Conservation (phyloP, 2,329 filamentous ascomycete species). For the Hirsutella minnesotensis region DNA sequence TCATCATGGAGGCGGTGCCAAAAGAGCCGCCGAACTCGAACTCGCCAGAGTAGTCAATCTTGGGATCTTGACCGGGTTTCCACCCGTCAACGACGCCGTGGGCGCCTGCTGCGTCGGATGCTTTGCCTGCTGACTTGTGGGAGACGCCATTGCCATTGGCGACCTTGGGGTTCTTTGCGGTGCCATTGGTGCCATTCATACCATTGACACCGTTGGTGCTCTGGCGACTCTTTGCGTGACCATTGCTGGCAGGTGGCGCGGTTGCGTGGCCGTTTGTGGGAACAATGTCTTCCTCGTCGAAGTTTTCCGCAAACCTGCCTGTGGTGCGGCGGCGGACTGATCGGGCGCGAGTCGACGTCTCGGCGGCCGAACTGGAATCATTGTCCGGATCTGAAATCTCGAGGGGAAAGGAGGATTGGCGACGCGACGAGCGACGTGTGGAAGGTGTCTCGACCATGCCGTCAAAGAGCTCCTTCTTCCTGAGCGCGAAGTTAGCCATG, state of each 20-base stretch:
- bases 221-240: too few species aligned
- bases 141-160: not conserved
- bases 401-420: conserved; percentile 35
- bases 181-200: not conserved
- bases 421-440: conserved; percentile 30
- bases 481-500: conserved; percentile 14
- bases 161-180: conserved; percentile 1
- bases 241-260: not conserved
- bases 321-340: conserved; percentile 29
- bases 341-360: conserved; percentile 23
- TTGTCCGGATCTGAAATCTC: conserved; percentile 35
- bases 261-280: too few species aligned
- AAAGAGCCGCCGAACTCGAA: conserved; percentile 80
- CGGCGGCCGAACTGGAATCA: conserved; percentile 36
- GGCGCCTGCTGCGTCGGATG: conserved; percentile 3
- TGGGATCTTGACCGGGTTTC: conserved; percentile 47
- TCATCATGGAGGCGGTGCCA: conserved; percentile 79
- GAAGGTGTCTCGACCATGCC: conserved; percentile 48
- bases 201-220: too few species aligned
- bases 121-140: not conserved
- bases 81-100: conserved; percentile 37
- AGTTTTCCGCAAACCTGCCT: conserved; percentile 30
- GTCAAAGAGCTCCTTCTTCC: conserved; percentile 50
- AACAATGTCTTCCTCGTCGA: conserved; percentile 31
- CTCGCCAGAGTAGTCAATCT: conserved; percentile 49